Evolutionary conservation across 1,284 basidiomycete species (phyloP).

Genomic region (Cronartium quercuum): DNA sequence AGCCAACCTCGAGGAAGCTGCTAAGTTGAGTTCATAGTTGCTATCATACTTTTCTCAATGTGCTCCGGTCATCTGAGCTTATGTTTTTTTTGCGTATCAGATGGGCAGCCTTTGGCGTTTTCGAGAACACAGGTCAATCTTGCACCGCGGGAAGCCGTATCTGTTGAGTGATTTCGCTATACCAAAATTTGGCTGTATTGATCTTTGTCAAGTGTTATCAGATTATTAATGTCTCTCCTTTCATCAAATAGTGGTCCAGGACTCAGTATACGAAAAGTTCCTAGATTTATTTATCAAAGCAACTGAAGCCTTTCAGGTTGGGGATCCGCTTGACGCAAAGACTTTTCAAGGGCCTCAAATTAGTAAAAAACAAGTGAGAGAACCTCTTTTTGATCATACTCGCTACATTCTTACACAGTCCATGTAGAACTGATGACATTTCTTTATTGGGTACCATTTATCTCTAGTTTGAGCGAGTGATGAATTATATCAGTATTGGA

Average conservation of each 20-base stretch:
- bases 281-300: constrained; percentile 25
- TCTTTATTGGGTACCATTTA: background rate
- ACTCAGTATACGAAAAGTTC: constrained; percentile 33
- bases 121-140: constrained; percentile 30
- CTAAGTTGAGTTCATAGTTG: background rate
- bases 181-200: background rate
- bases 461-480: background rate
- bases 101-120: constrained; percentile 17
- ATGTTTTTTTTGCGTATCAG: background rate
- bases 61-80: background rate
- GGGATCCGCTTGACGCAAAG: constrained; percentile 34
- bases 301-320: constrained; percentile 16
- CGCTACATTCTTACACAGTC: background rate
- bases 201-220: background rate
- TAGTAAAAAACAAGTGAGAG: constrained; percentile 13
- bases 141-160: constrained; percentile 41
- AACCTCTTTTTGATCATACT: background rate
- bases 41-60: background rate
- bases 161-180: background rate
- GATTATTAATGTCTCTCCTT: background rate
- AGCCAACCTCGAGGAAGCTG: constrained; percentile 37
- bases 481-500: constrained; percentile 43
- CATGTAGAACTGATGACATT: background rate
- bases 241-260: constrained; percentile 11
- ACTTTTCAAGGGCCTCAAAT: constrained; percentile 37